A percentile compares a stretch with the other conserved stretches of the same genome.
phyloP scores from a whole-genome alignment of 139 green algal species.

The Micractinium sp. region DNA sequence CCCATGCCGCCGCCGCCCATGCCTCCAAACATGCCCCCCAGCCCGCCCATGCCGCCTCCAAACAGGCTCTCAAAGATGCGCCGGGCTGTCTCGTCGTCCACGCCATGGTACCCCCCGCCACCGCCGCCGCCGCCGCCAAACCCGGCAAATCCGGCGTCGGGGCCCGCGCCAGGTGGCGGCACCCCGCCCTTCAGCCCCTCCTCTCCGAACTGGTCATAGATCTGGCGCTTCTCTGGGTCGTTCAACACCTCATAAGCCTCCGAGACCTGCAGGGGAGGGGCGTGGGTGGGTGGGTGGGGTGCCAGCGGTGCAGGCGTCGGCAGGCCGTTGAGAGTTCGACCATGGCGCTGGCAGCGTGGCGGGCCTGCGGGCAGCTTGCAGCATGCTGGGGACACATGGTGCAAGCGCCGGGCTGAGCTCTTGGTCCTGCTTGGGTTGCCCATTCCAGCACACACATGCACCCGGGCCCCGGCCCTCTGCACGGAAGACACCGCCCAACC shows the following conservation, averaged over 20 bases:
- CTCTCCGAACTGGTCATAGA: conserved; percentile 98
- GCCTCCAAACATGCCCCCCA: conserved; percentile 39
- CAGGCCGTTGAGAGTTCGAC: too few species aligned
- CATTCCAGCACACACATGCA: too few species aligned
- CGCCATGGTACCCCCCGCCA: conserved; percentile 13
- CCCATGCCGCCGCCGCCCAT: neutral
- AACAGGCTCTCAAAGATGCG: conserved; percentile 55
- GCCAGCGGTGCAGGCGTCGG: too few species aligned
- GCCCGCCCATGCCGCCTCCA: conserved; percentile 25
- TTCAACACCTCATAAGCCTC: conserved; percentile 62
- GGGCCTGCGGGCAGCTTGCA: too few species aligned
- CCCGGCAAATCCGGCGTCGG: neutral
- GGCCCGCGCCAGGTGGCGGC: conserved; percentile 30
- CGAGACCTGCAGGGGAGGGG: neutral
- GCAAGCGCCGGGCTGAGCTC: too few species aligned
- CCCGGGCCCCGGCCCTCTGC: too few species aligned
- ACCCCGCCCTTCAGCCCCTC: conserved; percentile 86
- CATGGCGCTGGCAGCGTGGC: too few species aligned
- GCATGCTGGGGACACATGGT: too few species aligned
- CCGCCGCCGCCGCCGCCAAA: conserved; percentile 22
- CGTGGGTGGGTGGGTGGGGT: too few species aligned
- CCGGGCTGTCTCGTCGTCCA: conserved; percentile 44
- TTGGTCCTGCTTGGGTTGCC: too few species aligned
- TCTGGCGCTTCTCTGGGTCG: conserved; percentile 65
- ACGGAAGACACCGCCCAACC: too few species aligned